Evolutionary conservation across 129 eudicot species (phyloP).

Genomic region (Pulicaria dysenterica): DNA sequence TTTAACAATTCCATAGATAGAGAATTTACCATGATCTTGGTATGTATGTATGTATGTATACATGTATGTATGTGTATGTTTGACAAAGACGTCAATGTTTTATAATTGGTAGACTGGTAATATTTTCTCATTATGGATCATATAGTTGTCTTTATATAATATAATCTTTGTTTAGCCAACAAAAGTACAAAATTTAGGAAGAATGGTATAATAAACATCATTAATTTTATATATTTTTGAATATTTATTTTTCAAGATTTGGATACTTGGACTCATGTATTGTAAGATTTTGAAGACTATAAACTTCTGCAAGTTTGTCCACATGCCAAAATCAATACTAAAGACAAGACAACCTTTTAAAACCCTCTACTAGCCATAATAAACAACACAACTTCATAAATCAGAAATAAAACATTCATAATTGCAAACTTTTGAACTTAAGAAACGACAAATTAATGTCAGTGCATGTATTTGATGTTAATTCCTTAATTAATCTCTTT

Average conservation of each 20-base stretch:
- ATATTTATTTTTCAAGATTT: constrained; percentile 12
- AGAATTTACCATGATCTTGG: no score
- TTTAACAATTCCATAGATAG: background rate
- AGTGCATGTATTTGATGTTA: constrained; percentile 1
- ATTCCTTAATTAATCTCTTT: background rate
- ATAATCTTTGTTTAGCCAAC: no score
- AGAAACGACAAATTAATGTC: constrained; percentile 6
- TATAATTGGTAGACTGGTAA: no score
- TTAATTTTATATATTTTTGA: background rate
- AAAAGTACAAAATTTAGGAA: no score
- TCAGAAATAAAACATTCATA: no score
- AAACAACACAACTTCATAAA: background rate
- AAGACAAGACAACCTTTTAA: constrained; percentile 25
- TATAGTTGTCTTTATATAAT: no score
- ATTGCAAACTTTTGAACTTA: background rate
- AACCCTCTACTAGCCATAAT: background rate
- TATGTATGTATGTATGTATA: no score
- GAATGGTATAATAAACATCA: no score
- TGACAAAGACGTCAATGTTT: no score
- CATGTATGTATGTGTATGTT: no score
- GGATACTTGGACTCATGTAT: constrained; percentile 33
- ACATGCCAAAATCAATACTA: constrained; percentile 6
- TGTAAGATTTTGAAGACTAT: constrained; percentile 27
- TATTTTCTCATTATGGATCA: no score
- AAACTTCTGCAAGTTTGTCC: constrained; percentile 27